Conservation (phyloP, 2,329 filamentous ascomycete genomes). For the Pseudogymnoascus sp. region DNA sequence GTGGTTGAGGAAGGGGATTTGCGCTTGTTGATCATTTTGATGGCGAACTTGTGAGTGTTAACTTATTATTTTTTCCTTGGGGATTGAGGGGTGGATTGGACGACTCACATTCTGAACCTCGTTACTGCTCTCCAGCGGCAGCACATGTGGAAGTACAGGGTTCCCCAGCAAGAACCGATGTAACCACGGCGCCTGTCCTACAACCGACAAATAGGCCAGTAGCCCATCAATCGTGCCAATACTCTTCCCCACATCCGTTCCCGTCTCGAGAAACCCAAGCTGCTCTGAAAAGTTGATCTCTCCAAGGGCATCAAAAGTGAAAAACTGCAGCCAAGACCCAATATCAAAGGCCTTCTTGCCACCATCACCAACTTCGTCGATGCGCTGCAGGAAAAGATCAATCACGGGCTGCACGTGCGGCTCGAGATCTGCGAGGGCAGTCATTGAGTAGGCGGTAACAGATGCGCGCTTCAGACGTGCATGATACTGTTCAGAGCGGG, state of each 20-base stretch:
- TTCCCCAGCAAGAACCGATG: conserved; percentile 9
- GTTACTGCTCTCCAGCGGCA: conserved; percentile 18
- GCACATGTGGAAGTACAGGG: not conserved
- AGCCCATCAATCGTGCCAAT: conserved; percentile 9
- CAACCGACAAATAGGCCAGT: not conserved
- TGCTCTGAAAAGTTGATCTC: conserved; percentile 34
- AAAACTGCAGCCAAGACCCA: conserved; percentile 34
- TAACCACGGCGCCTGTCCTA: conserved; percentile 7
- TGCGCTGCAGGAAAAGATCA: conserved; percentile 29
- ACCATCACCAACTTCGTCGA: conserved; percentile 19
- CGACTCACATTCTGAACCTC: conserved; percentile 32
- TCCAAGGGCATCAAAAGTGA: conserved; percentile 40
- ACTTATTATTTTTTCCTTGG: conserved; percentile 9
- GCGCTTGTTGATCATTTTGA: conserved; percentile 1
- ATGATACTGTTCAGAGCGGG: conserved; percentile 1
- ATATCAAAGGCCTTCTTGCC: conserved; percentile 28
- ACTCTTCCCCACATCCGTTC: conserved; percentile 32
- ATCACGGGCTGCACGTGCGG: conserved; percentile 36
- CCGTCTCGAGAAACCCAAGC: conserved; percentile 36
- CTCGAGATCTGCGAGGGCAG: conserved; percentile 37
- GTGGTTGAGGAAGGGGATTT: not conserved
- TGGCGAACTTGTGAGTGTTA: not conserved
- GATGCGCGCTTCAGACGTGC: not conserved
- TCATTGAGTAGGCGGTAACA: conserved; percentile 37
- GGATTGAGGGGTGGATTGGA: conserved; percentile 13